Percentiles rank a stretch among this genome's conserved stretches.
These are phyloP conservation scores for Aeschynomene evenia DNA, from an alignment of 306 rosid genomes.

Conservation along the genomic window DNA sequence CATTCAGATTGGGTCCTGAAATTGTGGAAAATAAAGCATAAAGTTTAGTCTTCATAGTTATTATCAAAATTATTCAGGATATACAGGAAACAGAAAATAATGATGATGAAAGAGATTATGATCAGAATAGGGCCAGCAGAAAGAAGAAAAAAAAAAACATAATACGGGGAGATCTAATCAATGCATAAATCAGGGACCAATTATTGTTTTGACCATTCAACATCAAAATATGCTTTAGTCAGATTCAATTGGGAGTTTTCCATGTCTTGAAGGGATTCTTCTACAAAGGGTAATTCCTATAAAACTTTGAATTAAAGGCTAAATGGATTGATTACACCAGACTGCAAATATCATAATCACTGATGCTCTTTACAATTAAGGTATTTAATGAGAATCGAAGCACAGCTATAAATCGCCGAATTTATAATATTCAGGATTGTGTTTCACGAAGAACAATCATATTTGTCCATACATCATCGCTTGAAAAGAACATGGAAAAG, in stretches of 20 bases:
- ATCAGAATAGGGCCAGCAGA: neutral
- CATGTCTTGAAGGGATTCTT: neutral
- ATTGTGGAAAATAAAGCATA: neutral
- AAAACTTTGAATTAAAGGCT: neutral
- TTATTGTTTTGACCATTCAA: neutral
- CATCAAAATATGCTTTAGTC: neutral
- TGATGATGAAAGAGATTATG: neutral
- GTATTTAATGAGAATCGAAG: neutral
- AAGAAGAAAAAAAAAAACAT: neutral
- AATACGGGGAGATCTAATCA: neutral
- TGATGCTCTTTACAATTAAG: neutral
- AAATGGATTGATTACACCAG: neutral
- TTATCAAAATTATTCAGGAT: neutral
- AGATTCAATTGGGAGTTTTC: neutral
- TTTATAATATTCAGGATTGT: neutral
- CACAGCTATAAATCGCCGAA: neutral
- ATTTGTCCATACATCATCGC: neutral
- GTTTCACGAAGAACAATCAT: neutral
- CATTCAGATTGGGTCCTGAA: slow-evolving; percentile 88
- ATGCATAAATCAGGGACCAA: neutral
- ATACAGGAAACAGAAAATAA: neutral
- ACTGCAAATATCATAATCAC: neutral
- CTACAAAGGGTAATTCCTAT: no score
- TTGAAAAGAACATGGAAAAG: neutral
- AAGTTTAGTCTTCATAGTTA: neutral